Conservation (phyloP, 805 yeast genomes). For the Saturnispora ahearnii region DNA sequence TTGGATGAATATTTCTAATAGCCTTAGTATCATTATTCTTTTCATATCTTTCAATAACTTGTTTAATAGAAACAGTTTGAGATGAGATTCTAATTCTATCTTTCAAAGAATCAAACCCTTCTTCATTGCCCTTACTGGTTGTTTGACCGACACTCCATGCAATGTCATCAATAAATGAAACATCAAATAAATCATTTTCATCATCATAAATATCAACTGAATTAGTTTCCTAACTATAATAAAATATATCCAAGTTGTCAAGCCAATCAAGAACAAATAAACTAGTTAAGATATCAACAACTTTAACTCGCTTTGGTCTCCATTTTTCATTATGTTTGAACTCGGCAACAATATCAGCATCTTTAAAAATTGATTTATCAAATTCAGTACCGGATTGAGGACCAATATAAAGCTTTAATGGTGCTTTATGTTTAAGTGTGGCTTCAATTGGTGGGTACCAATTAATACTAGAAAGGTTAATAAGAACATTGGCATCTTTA, state of each 20-base stretch:
- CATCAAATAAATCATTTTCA: slow-evolving; percentile 29
- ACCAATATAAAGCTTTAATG: slow-evolving; percentile 46
- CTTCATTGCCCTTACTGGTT: slow-evolving; percentile 25
- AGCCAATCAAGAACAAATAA: slow-evolving; percentile 33
- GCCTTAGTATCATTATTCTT: slow-evolving; percentile 29
- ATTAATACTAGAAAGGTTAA: slow-evolving; percentile 34
- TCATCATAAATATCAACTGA: slow-evolving; percentile 34
- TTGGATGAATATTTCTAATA: slow-evolving; percentile 25
- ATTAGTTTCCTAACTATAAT: slow-evolving; percentile 30
- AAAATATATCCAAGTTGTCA: slow-evolving; percentile 29
- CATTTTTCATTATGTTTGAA: slow-evolving; percentile 30
- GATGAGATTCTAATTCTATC: slow-evolving; percentile 36
- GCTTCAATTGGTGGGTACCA: slow-evolving; percentile 31
- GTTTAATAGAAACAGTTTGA: slow-evolving; percentile 31
- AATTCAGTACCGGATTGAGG: slow-evolving; percentile 51
- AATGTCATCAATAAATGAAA: slow-evolving; percentile 33
- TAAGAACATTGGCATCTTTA: slow-evolving; percentile 40
- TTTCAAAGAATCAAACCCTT: slow-evolving; percentile 30
- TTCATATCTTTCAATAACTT: slow-evolving; percentile 35
- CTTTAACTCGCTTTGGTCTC: slow-evolving; percentile 38
- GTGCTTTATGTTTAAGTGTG: slow-evolving; percentile 24
- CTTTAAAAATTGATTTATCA: slow-evolving; percentile 16
- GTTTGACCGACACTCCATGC: slow-evolving; percentile 36
- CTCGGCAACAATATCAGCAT: slow-evolving; percentile 22
- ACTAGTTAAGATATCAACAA: slow-evolving; percentile 34